phyloP scores from a whole-genome alignment of 371 early-diverging fungal species.

The Apophysomyces sp. region DNA sequence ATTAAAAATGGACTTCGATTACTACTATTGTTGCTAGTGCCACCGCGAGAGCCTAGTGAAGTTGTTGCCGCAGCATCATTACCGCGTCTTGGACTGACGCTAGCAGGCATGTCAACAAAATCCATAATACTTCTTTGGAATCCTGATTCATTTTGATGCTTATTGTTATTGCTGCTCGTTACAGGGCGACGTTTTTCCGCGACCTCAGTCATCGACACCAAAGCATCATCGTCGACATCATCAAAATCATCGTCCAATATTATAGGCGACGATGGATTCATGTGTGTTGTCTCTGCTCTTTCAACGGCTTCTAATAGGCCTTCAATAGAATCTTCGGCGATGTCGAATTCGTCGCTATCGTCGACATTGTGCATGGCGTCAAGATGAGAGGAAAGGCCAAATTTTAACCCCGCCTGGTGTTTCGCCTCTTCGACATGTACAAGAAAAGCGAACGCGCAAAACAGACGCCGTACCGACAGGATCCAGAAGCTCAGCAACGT shows the following conservation, averaged over 20 bases:
- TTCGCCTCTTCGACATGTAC: neutral
- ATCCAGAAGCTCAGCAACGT: conserved; percentile 44
- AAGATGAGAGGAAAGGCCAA: neutral
- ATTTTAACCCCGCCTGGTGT: neutral
- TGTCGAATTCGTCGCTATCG: conserved; percentile 4
- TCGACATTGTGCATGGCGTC: neutral
- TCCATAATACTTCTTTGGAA: neutral
- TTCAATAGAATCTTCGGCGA: neutral
- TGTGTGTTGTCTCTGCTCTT: neutral
- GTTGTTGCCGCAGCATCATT: conserved; percentile 1
- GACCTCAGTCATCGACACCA: conserved; percentile 13
- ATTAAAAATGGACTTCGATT: neutral
- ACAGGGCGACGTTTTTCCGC: conserved; percentile 3
- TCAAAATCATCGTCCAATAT: conserved; percentile 17
- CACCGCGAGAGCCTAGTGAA: neutral
- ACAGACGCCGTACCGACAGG: conserved; percentile 14
- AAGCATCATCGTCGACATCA: conserved; percentile 11
- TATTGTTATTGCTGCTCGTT: neutral
- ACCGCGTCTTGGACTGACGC: neutral
- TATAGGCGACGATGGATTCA: neutral
- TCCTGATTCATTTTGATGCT: neutral
- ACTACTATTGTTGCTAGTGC: neutral
- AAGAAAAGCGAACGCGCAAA: conserved; percentile 26
- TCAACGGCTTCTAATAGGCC: neutral
- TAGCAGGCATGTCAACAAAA: neutral